A percentile compares a stretch with the other conserved stretches of the same genome.
Evolutionary conservation across 345 rosid species (phyloP).

Genomic region (Rubroshorea leprosula): DNA sequence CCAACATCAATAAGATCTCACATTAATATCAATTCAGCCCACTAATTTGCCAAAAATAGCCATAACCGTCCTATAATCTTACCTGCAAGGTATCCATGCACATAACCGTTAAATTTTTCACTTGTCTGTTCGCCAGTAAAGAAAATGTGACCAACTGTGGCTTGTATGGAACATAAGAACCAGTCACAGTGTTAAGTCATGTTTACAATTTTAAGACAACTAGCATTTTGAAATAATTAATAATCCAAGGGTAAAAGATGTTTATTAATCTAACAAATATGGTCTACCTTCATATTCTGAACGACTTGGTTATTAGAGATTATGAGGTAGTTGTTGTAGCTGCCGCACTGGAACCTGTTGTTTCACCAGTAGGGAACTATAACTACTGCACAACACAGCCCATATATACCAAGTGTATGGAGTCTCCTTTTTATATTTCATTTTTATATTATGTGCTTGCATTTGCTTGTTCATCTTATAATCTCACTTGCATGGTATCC

Average conservation of each 20-base stretch:
- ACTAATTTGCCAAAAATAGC: neutral
- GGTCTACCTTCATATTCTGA: constrained; percentile 54
- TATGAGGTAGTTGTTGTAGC: constrained; percentile 96
- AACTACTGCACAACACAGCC: no score
- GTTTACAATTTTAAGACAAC: neutral
- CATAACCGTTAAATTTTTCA: constrained; percentile 84
- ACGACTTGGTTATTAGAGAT: constrained; percentile 51
- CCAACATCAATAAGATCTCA: neutral
- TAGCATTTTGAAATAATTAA: neutral
- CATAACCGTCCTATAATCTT: neutral
- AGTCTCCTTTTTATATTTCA: no score
- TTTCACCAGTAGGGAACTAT: constrained; percentile 98
- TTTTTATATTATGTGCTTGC: no score
- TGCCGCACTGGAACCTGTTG: constrained; percentile 93
- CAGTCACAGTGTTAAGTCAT: neutral
- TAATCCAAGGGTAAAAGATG: constrained; percentile 5
- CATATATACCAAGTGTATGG: no score
- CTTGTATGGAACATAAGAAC: constrained; percentile 31
- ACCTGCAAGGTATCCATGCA: constrained; percentile 94
- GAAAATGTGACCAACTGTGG: constrained; percentile 74
- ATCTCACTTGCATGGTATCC: no score
- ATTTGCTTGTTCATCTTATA: no score
- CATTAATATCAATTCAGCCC: neutral
- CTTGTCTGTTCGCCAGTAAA: constrained; percentile 97
- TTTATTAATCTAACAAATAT: no score